Base-by-base conservation (phyloP, 352 stramenopile species). In the Hyaloperonospora brassicae region DNA sequence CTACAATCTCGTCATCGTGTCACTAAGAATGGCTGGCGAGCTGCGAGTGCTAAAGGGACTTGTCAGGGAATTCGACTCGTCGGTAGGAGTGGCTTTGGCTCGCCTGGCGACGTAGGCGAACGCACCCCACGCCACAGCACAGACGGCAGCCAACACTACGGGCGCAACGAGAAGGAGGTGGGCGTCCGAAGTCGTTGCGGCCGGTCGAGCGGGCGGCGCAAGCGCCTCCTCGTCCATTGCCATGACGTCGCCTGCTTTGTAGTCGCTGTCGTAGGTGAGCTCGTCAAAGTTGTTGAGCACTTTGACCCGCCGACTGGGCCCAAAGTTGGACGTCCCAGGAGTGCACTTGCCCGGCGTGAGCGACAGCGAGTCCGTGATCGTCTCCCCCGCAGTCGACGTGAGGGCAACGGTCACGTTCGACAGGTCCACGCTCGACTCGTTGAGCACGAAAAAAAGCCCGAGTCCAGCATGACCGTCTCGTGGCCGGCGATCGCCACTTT, bases 401-500 rank as follows among this genome's bases (percentile, higher is more conserved):
- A 85, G 51, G 11, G 67, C 52, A 13, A 88, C 57, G 44, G 57
- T 47, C 12, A 83, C 57, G 13, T 57, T 49, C 6, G 49, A 58
- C 13, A 83, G 52, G 46, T 76, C 59, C 14, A 62, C 45, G 46
- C 53, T 61, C 21, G 49, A 48, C 6, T 57, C 59, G 10, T 66
- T 61, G 0, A 80, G 45, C 14, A 80, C 40, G 51, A 63, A 87
- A 65, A 81, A 87, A 53, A 87, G 34, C 66, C 68, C 35, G 74
- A 78, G 59, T 69, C 68, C 11, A 80, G 55, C 71, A 84, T 77
- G 1, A 52, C 71, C 21, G 69, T 77, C 42, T 65, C 77, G 62
- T 57, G 81, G 45, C 65, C 61, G 57, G 68, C 66, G 27, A 82
- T 71, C 23, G 55, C 66, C 41, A 82, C 21, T 41, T 48, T 63